Base-by-base conservation (phyloP, 805 yeast species). In the Candida ulmi region DNA sequence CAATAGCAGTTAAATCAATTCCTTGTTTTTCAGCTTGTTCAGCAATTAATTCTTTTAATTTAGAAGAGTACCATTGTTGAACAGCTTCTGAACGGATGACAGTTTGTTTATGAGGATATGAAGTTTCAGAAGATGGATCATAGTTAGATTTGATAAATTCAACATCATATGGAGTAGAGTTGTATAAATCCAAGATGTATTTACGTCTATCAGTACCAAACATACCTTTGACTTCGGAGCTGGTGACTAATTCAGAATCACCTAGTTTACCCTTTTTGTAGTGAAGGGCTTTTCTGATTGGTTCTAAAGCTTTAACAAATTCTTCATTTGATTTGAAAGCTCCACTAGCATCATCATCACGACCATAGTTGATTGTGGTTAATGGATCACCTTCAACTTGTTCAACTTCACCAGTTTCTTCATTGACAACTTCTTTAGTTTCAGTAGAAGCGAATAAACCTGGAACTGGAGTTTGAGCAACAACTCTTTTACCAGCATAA, bases 391-490 rank as follows among this genome's bases (percentile, higher is more conserved):
- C 61, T 21, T 58, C 66, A 28, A 61, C 52, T 15, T 57, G 60
- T 36, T 65, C 72, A 3, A 44, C 35, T 29, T 61, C 63, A 21
- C 64, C 68, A 23, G 67, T 64, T 29, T 63, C 72, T 30, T 61
- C 67, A 35, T 69, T 70, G 30, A 62, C 66, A 34, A 56, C 58
- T 23, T 55, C 55, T 30, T 56, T 60, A 17, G 66, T 58, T 40
- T 73, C 71, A 53, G 65, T 52, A 11, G 65, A 63, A 9, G 61
- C 50, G 41, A 66, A 64, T 30, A 70, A 58, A 43, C 98, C 98
- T 13, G 99, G 99, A 33, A 91, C 95, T 11, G 96, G 96, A 12
- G 96, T 86, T 66, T 91, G 98, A 60, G 95, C 87, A 29, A 91
- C 73, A 28, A 91, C 69, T 60, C 98, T 76, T 53, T 78, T 82